Percentiles rank a stretch among this genome's conserved stretches.
phyloP scores from a whole-genome alignment of 2,329 filamentous ascomycete species.

The Metarhizium guizhouense region DNA sequence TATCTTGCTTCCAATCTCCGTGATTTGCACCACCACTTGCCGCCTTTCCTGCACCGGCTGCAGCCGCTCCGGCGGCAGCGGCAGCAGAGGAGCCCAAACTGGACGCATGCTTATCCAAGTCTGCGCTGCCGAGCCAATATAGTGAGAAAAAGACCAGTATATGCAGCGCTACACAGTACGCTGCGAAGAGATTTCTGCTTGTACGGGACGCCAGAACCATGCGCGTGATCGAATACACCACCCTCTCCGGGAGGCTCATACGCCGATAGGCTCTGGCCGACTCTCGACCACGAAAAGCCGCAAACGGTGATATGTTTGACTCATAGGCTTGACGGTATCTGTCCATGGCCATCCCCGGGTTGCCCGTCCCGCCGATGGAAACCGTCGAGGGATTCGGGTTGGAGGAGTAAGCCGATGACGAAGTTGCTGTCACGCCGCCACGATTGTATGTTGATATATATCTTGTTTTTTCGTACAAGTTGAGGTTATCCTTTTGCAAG shows the following conservation, averaged over 20 bases:
- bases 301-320: slow-evolving; percentile 90
- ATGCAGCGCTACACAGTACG: slow-evolving; percentile 84
- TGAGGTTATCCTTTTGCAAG: slow-evolving; percentile 91
- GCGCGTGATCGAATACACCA: slow-evolving; percentile 82
- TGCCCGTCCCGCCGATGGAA: slow-evolving; percentile 44
- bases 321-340: slow-evolving; percentile 90
- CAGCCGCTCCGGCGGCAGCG: slow-evolving; percentile 30
- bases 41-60: slow-evolving; percentile 33
- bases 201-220: slow-evolving; percentile 85
- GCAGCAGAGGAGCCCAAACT: slow-evolving; percentile 41
- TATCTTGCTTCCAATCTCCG: slow-evolving; percentile 57
- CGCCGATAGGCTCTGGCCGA: slow-evolving; percentile 82
- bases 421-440: slow-evolving; percentile 49
- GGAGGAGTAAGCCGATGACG: slow-evolving; percentile 55
- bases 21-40: slow-evolving; percentile 25
- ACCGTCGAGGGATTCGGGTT: slow-evolving; percentile 72
- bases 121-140: slow-evolving; percentile 69
- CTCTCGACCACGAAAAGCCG: slow-evolving; percentile 89
- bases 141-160: slow-evolving; percentile 78
- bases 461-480: slow-evolving; percentile 92
- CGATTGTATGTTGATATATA: slow-evolving; percentile 93
- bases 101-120: slow-evolving; percentile 53
- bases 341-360: slow-evolving; percentile 62
- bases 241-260: slow-evolving; percentile 84
- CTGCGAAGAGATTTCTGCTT: slow-evolving; percentile 88